phyloP scores from a whole-genome alignment of 2,329 filamentous ascomycete species.

The Penicillium sp. region DNA sequence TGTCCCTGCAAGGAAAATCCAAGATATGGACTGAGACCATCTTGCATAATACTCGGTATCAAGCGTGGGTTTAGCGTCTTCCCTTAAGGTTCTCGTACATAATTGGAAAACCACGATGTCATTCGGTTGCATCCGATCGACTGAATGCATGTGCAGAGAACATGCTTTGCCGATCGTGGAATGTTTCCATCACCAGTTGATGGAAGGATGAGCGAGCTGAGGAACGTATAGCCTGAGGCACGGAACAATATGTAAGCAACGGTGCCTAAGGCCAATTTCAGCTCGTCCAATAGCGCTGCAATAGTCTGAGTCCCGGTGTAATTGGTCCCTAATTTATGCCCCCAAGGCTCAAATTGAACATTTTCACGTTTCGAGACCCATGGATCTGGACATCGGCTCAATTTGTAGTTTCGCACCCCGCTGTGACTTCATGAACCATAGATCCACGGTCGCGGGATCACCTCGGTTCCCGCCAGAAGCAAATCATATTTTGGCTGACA shows the following conservation, averaged over 20 bases:
- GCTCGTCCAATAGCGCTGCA: neutral
- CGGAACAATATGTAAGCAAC: neutral
- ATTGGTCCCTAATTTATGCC: neutral
- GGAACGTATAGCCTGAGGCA: neutral
- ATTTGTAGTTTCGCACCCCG: neutral
- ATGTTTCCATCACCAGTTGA: neutral
- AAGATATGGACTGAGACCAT: neutral
- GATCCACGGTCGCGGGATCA: neutral
- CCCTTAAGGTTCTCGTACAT: neutral
- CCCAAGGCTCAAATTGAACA: too few relatives aligned
- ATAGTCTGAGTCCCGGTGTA: neutral
- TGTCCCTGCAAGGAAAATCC: neutral
- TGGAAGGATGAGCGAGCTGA: neutral
- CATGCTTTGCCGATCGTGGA: neutral
- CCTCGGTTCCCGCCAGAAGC: neutral
- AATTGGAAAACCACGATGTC: neutral
- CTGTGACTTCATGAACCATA: neutral
- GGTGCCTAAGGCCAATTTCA: neutral
- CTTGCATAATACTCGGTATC: neutral
- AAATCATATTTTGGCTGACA: slow-evolving; percentile 1
- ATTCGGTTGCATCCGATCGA: neutral
- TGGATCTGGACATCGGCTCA: neutral
- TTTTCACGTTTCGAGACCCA: neutral
- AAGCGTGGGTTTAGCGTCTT: neutral
- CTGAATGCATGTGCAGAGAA: neutral